Conservation (phyloP, 139 green algal genomes). For the Marvania coccoides region DNA sequence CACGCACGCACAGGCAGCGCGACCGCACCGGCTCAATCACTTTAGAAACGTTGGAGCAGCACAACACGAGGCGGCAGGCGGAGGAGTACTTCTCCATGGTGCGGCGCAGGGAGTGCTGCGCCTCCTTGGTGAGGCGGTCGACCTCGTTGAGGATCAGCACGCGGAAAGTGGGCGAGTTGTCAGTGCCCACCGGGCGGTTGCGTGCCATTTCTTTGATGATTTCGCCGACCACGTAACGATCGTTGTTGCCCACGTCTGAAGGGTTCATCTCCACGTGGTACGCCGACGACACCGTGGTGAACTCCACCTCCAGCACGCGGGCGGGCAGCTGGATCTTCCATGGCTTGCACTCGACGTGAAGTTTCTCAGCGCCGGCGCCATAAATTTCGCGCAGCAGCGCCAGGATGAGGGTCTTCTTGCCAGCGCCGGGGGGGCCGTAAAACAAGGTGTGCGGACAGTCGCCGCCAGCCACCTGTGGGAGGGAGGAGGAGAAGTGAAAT, state of each 20-base stretch:
- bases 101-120: constrained; percentile 85
- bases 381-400: constrained; percentile 88
- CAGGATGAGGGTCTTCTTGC: constrained; percentile 95
- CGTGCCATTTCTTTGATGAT: constrained; percentile 98
- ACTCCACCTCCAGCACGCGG: constrained; percentile 91
- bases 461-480: constrained; percentile 55
- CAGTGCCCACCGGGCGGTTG: constrained; percentile 67
- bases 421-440: constrained; percentile 88
- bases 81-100: constrained; percentile 98
- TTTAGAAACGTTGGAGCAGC: constrained; percentile 80
- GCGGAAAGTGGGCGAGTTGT: constrained; percentile 34
- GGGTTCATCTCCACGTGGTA: constrained; percentile 96
- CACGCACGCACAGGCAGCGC: constrained; percentile 86
- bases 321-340: constrained; percentile 87
- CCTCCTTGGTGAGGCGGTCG: constrained; percentile 78
- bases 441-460: constrained; percentile 96
- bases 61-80: constrained; percentile 84
- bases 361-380: constrained; percentile 84
- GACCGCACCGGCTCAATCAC: constrained; percentile 89
- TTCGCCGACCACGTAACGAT: constrained; percentile 88
- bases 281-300: constrained; percentile 82
- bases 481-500: neutral
- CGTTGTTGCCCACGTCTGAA: constrained; percentile 84
- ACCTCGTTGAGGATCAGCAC: constrained; percentile 94
- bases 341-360: constrained; percentile 86